These are phyloP conservation scores for Cladosporium austrohemisphaericum DNA, from an alignment of 2,329 filamentous ascomycete species.

Conservation along the genomic window DNA sequence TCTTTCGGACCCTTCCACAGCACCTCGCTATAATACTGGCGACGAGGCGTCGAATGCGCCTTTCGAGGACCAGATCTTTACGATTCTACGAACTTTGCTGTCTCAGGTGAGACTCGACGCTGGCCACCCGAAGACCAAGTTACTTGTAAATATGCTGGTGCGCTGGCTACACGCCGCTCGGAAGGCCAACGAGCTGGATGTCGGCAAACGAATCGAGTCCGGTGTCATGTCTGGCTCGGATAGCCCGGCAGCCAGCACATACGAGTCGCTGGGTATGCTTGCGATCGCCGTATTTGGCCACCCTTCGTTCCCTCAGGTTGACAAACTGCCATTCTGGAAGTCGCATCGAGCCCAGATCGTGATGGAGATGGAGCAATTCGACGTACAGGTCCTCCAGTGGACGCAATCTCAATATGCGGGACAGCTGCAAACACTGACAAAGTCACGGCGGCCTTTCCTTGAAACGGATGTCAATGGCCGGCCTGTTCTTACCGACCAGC, in stretches of 20 bases:
- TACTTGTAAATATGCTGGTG: conserved; percentile 24
- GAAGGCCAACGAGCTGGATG: conserved; percentile 28
- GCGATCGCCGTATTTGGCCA: conserved; percentile 29
- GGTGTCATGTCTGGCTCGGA: conserved; percentile 27
- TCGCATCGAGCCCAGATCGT: conserved; percentile 24
- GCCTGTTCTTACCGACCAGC: conserved; percentile 58
- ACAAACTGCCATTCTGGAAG: conserved; percentile 31
- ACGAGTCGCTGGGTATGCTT: conserved; percentile 32
- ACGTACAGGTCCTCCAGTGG: conserved; percentile 32
- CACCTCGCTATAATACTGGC: neutral
- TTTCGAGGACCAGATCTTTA: conserved; percentile 33
- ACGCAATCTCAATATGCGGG: conserved; percentile 30
- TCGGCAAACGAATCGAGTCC: conserved; percentile 28
- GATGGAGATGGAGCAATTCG: conserved; percentile 30
- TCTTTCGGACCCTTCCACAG: conserved; percentile 14
- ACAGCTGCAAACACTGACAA: conserved; percentile 28
- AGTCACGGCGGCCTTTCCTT: conserved; percentile 53
- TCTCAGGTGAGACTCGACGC: conserved; percentile 21
- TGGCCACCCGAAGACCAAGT: conserved; percentile 18
- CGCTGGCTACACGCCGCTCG: conserved; percentile 27
- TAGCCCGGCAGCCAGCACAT: conserved; percentile 23
- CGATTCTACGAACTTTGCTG: conserved; percentile 27
- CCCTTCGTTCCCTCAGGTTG: conserved; percentile 22
- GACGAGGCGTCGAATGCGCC: conserved; percentile 17
- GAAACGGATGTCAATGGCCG: conserved; percentile 65